Base-by-base conservation (phyloP, 306 rosid genomes). In the Coriaria nepalensis region DNA sequence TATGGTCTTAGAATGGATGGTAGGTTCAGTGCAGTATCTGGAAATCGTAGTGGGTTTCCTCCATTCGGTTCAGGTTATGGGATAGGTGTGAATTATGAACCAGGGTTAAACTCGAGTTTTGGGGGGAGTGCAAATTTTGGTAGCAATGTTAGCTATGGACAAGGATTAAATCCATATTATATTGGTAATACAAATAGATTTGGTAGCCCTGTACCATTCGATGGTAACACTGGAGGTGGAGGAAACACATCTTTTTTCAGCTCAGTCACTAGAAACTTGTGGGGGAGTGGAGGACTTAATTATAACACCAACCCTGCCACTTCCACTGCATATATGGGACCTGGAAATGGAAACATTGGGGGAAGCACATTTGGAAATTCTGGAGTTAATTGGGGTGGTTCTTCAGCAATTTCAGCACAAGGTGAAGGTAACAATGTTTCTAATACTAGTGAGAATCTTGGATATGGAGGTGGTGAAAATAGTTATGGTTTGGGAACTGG, bases 61-160 rank as follows among this genome's bases (percentile, higher is more conserved):
- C 90, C 83, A 7, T 82, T 82, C 60, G 78, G 76, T 45, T 76
- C 94, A 62, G 85, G 93, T 61, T 92, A 79, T 80, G 98, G 93
- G 53, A 71, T 77, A 78, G 65, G 83, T 40, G 50, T 85, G 79
- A 92, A 79, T 68, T 82, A 73, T 56, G 96, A 92, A 68, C 79
- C 82, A 38, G 83, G 86, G 46, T 56, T 84, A 75, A 75, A 47
- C 64, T 79, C 97, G 47, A 82, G 87, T 52, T 90, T 73, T 66
- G 83, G 93, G 13, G 81, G 93, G 13, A 78, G 62, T 82, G 73
- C 81, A 45, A 92, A 69, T 69, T 83, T 73, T 57, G 70, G 63
- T 64, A 74, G 62, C 66, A 79, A 73, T 64, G 73, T 73, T 58
- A 78, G 73, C 76, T 82, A 77, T 33, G 98, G 87, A 13, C 81